Evolutionary conservation across 495 filamentous ascomycete species (phyloP).

Genomic region (Aspergillus kassunensis): DNA sequence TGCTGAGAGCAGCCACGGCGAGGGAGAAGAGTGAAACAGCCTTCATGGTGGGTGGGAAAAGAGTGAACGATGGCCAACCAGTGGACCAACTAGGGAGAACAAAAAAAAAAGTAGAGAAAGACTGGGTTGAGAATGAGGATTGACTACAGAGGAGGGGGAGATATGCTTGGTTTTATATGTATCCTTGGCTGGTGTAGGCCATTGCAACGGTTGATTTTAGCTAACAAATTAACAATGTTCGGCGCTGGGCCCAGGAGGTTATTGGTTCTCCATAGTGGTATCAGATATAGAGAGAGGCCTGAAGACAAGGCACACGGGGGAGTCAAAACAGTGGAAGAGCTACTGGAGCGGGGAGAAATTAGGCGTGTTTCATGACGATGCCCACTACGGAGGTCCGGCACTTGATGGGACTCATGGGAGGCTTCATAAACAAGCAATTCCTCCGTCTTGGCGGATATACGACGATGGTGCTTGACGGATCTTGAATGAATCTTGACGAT

Average conservation of each 20-base stretch:
- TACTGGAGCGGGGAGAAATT: slow-evolving; percentile 4
- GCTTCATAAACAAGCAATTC: slow-evolving; percentile 13
- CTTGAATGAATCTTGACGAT: neutral
- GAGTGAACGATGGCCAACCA: slow-evolving; percentile 14
- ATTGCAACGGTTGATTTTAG: neutral
- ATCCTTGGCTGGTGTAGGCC: neutral
- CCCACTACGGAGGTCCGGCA: slow-evolving; percentile 10
- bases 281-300: neutral
- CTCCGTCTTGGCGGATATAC: slow-evolving; percentile 17
- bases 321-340: neutral
- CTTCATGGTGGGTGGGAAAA: slow-evolving; percentile 16
- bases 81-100: neutral
- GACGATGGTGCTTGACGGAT: neutral
- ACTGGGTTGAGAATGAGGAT: neutral
- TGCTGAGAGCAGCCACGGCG: slow-evolving; percentile 13
- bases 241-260: neutral
- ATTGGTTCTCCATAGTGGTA: slow-evolving; percentile 4
- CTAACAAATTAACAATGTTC: neutral
- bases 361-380: slow-evolving; percentile 17
- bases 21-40: slow-evolving; percentile 11
- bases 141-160: neutral
- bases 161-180: slow-evolving; percentile 4
- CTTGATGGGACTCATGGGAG: slow-evolving; percentile 5
- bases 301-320: neutral
- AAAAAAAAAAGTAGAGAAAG: slow-evolving; percentile 11